phyloP scores from a whole-genome alignment of 345 rosid species.

The Euphorbia lathyris region DNA sequence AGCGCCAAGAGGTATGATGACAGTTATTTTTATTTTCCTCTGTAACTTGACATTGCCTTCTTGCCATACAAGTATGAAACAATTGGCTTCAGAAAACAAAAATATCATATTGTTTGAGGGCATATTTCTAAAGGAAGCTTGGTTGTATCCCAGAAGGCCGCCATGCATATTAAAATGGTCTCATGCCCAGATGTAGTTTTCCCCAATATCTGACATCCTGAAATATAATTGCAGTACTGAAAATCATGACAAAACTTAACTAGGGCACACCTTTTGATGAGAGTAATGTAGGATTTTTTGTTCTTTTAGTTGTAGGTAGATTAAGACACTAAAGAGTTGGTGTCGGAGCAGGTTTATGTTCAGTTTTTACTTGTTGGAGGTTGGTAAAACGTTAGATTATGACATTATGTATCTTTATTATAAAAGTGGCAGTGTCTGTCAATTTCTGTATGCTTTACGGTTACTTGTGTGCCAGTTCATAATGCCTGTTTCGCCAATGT shows the following conservation, averaged over 20 bases:
- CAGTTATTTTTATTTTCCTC: not conserved
- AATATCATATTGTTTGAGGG: too few species aligned
- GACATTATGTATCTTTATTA: not conserved
- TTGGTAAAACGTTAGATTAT: not conserved
- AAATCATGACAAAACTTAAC: not conserved
- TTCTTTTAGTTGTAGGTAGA: not conserved
- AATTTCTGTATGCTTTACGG: not conserved
- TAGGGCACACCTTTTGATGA: not conserved
- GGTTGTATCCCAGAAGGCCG: too few species aligned
- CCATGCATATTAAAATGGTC: too few species aligned
- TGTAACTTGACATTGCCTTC: not conserved
- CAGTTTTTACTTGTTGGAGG: not conserved
- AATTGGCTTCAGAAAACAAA: not conserved
- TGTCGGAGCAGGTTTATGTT: not conserved
- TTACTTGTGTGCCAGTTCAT: not conserved
- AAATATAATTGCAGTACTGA: not conserved
- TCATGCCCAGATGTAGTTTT: not conserved
- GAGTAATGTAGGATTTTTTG: not conserved
- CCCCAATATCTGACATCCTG: not conserved
- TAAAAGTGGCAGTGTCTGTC: not conserved
- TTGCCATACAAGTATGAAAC: not conserved
- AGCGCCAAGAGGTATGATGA: constrained; percentile 81
- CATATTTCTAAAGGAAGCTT: not conserved
- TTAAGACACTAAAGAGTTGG: not conserved
- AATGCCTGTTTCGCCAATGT: not conserved